Base-by-base conservation (phyloP, 2,329 filamentous ascomycete species). In the Ophiocordyceps camponoti-leonardi region DNA sequence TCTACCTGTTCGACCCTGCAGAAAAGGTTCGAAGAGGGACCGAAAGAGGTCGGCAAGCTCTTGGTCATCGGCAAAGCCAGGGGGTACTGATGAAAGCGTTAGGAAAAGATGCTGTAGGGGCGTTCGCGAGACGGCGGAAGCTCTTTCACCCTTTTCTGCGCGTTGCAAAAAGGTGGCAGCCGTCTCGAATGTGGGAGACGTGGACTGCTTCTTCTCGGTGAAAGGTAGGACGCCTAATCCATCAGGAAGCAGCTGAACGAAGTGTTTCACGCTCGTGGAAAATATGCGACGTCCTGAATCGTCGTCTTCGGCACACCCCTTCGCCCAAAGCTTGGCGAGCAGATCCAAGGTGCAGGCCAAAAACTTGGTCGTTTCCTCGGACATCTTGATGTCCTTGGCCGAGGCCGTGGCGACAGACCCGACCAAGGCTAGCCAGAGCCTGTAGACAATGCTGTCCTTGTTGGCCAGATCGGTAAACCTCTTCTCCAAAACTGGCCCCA, bases 331-430 rank as follows among this genome's bases (percentile, higher is more conserved):
- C 23, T 72, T 75, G 43, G 77, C 73, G 7, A 94, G 64, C 20
- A 87, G 62, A 40, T 77, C 77, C 44, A 90, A 71, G 20, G 87
- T 70, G 40, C 77, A 71, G 20, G 83, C 81, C 49, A 94, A 72
- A 48, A 88, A 90, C 49, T 79, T 75, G 56, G 85, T 83, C 1
- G 87, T 85, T 49, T 96, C 90, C 13, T 75, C 74, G 0, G 86
- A 87, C 7, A 88, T 80, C 54, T 90, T 94, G 53, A 98, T 82
- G 61, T 98, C 92, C 61, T 94, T 94, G 40, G 72, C 73, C 22
- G 81, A 81, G 37, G 83, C 83, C 43, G 74, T 72, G 2, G 78
- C 73, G 23, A 87, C 67, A 1, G 80, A 75, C 4, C 67, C 64
- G 41, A 85, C 67, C 13, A 86, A 66, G 1, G 72, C 67, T 26